These are phyloP conservation scores for Ascodesmis nigricans DNA, from an alignment of 495 filamentous ascomycete species.

Conservation along the genomic window DNA sequence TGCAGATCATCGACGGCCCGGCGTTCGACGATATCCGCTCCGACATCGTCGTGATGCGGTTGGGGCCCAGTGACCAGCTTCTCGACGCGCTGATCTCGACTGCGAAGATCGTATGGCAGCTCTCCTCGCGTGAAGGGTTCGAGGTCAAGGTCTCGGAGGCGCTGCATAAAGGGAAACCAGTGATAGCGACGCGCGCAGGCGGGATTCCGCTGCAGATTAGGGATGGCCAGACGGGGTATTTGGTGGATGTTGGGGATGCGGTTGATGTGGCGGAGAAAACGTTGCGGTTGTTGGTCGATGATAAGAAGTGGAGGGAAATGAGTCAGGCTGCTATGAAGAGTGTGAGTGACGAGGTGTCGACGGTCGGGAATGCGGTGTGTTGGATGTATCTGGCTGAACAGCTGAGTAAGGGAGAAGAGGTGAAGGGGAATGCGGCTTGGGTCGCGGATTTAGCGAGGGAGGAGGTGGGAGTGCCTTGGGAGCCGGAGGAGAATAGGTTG, in stretches of 20 bases:
- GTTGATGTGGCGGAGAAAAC: slow-evolving; percentile 51
- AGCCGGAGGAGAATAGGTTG: slow-evolving; percentile 38
- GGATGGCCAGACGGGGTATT: slow-evolving; percentile 49
- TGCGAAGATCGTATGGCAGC: slow-evolving; percentile 50
- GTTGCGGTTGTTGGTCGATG: slow-evolving; percentile 44
- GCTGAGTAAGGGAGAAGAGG: slow-evolving; percentile 29
- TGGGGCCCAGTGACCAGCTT: slow-evolving; percentile 57
- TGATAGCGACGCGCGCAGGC: slow-evolving; percentile 57
- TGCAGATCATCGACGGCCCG: slow-evolving; percentile 38
- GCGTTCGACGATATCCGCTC: slow-evolving; percentile 29
- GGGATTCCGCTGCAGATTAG: slow-evolving; percentile 68
- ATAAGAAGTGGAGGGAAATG: slow-evolving; percentile 42
- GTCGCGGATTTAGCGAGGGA: slow-evolving; percentile 60
- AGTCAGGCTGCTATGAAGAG: slow-evolving; percentile 38
- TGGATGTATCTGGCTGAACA: slow-evolving; percentile 60
- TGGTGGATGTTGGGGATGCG: slow-evolving; percentile 52
- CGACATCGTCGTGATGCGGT: slow-evolving; percentile 52
- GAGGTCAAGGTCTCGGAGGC: slow-evolving; percentile 82
- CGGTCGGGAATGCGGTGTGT: slow-evolving; percentile 52
- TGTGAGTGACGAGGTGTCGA: slow-evolving; percentile 66
- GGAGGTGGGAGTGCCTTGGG: slow-evolving; percentile 37
- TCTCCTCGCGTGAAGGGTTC: slow-evolving; percentile 69
- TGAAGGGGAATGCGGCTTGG: slow-evolving; percentile 37
- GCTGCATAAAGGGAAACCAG: slow-evolving; percentile 60
- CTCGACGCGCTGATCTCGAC: slow-evolving; percentile 62